Evolutionary conservation across 2,329 filamentous ascomycete genomes (phyloP), one percentile per base, ranked within the genome.

Genomic region (Pseudophaeomoniella oleicola): DNA sequence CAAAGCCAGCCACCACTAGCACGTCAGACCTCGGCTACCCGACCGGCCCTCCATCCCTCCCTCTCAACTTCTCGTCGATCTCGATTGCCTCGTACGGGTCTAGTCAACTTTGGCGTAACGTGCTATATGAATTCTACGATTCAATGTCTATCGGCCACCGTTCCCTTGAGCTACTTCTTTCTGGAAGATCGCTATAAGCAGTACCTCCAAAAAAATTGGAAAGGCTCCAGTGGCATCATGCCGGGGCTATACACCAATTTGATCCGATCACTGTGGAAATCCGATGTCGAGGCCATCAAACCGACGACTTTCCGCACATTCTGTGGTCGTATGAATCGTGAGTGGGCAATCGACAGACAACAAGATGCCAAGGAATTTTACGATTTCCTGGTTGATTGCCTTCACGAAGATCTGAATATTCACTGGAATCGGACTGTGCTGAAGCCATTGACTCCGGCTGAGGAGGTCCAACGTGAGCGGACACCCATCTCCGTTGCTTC

Each of bases 51-150:
- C 6, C 60, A 65, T 48, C 50, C 57, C 36, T 51, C 54, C 36
- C 56, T 49, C 45, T 56, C 57, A 30, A 49, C 61, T 33, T 53
- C 64, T 34, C 60, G 61, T 40, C 54, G 59, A 11, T 58, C 64
- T 17, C 60, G 60, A 55, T 63, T 75, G 47, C 70, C 76, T n/a
- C 63, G 65, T 22, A 81, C 83, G 9, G 87, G 88, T 0, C 67
- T 94, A 10, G 63, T 75, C 40, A 94, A 94, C 47, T 82, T 85
- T 30, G 74, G 76, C 1, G 78, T 81, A 33, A 87, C 81, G 45
- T 94, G 88, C 54, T 94, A 94, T 52, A 86, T 90, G 66, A 94
- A 94, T 56, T 79, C 84, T n/a, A 78, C 79, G 0, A 65, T 96
- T 16, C 88, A 96, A 56, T 81, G 81, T 41, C 62, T 94, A 13